Evolutionary conservation across 768 basidiomycete species (phyloP), one percentile per base, ranked within the genome.

Genomic region (Stropharia rugosoannulata): DNA sequence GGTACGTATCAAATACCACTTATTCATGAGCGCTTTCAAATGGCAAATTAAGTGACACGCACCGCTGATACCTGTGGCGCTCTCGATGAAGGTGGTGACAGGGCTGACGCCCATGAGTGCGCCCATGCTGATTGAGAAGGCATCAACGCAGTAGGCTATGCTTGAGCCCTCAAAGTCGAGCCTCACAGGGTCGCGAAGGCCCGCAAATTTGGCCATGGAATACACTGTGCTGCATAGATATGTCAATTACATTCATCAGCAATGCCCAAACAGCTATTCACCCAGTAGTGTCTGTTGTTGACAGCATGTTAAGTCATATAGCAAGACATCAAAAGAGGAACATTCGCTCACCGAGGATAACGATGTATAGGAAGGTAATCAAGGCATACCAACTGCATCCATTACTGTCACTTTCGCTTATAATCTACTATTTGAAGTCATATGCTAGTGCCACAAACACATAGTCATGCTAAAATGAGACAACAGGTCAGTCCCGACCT

Each of bases 121-220:
- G 47, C 90, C 90, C 74, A 92, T 90, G 40, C 82, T 86, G 67
- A 92, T 92, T 36, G 78, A 83, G 67, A 92, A 86, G 0, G 90
- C 90, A 62, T 92, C 90, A 25, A 91, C 81, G 59, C 89, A 92
- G 70, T 92, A 93, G 3, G 90, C 90, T 56, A 89, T 75, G 11
- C 86, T 90, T 13, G 87, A 89, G 59, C 85, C 83, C 72, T 95
- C 92, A 62, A 95, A 95, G 67, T 95, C 92, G 54, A 92, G 76
- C 22, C 91, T 93, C 12, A 90, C 82, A 1, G 87, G 87, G 65
- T 93, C 87, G 45, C 90, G 89, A 1, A 95, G 79, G n/a, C 89
- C 90, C 5, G 92, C 90, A 59, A 93, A 93, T 68, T 89, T 92
- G 52, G 90, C 89, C 92, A 95, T 93, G 39, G 92, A 88, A 67